Conservation (phyloP, 805 yeast genomes). For the Pichia californica region DNA sequence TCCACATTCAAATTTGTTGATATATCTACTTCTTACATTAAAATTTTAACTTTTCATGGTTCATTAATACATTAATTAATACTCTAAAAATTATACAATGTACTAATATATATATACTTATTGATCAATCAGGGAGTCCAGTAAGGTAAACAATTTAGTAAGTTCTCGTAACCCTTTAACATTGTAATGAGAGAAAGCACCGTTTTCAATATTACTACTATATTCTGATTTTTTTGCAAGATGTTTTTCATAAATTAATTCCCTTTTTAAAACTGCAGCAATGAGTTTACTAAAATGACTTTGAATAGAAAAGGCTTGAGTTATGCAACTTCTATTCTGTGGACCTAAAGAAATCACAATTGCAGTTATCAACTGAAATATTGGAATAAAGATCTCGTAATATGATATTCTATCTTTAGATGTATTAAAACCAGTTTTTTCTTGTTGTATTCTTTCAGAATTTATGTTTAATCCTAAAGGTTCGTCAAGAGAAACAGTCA, state of each 20-base stretch:
- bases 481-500: slow-evolving; percentile 47
- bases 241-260: slow-evolving; percentile 15
- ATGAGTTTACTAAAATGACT: slow-evolving; percentile 47
- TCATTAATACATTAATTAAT: too few species aligned
- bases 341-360: slow-evolving; percentile 72
- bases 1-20: too few species aligned
- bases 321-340: slow-evolving; percentile 53
- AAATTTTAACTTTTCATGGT: too few species aligned
- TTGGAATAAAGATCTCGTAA: slow-evolving; percentile 64
- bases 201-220: background rate
- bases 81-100: too few species aligned
- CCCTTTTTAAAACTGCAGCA: slow-evolving; percentile 40
- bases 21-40: too few species aligned
- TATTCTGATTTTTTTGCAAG: too few species aligned
- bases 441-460: slow-evolving; percentile 17
- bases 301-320: slow-evolving; percentile 47
- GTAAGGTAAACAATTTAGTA: slow-evolving; percentile 24
- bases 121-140: slow-evolving; percentile 22
- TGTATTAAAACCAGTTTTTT: slow-evolving; percentile 2
- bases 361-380: slow-evolving; percentile 66
- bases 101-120: too few species aligned
- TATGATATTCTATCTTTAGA: slow-evolving; percentile 37
- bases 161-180: slow-evolving; percentile 20
- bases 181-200: slow-evolving; percentile 7
- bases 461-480: slow-evolving; percentile 28